phyloP scores from a whole-genome alignment of 108 stramenopile species.

The Skeletonema menzelii region DNA sequence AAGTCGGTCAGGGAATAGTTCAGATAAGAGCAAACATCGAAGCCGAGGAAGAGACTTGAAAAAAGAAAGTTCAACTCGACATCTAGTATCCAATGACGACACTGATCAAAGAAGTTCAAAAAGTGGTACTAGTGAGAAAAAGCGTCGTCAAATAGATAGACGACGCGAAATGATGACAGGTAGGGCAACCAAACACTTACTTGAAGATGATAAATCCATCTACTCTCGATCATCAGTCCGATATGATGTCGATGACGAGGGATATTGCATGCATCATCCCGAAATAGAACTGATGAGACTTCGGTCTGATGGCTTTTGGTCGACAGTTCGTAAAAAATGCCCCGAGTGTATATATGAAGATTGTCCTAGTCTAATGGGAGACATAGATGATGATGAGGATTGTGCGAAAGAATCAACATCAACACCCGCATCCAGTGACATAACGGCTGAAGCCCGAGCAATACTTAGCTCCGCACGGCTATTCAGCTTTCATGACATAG shows the following conservation, averaged over 20 bases:
- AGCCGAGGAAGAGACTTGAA: too few relatives aligned
- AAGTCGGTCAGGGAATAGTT: neutral
- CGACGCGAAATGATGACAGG: constrained; percentile 1
- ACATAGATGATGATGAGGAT: neutral
- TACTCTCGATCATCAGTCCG: neutral
- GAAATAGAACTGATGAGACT: constrained; percentile 31
- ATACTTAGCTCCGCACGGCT: constrained; percentile 1
- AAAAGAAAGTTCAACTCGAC: neutral
- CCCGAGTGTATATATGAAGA: constrained; percentile 44
- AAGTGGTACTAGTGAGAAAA: neutral
- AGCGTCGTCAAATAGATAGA: neutral
- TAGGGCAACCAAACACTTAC: neutral
- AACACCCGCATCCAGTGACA: neutral
- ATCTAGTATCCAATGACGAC: neutral
- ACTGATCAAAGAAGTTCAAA: neutral
- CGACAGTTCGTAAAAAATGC: constrained; percentile 38
- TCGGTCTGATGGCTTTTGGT: constrained; percentile 16
- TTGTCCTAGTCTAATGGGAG: constrained; percentile 26
- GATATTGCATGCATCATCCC: constrained; percentile 36
- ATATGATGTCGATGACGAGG: constrained; percentile 9
- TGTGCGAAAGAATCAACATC: neutral
- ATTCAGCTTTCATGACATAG: neutral
- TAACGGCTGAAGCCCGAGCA: neutral
- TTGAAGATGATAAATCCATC: neutral
- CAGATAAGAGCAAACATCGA: neutral